phyloP scores from a whole-genome alignment of 768 basidiomycete genomes.

The Mycena epipterygia region DNA sequence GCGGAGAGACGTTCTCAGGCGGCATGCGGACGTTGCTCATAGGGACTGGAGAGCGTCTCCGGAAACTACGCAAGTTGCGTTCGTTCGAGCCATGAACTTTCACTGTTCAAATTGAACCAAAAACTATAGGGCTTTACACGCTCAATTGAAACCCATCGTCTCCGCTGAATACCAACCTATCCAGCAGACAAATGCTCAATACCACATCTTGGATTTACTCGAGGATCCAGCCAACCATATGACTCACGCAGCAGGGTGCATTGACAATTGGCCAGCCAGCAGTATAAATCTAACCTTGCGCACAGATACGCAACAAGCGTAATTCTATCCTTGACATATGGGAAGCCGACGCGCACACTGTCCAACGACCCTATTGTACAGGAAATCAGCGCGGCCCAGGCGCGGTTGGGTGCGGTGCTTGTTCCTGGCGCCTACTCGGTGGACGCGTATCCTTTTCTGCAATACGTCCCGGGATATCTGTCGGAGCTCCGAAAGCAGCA shows the following conservation, averaged over 20 bases:
- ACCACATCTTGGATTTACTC: conserved; percentile 60
- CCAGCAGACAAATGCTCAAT: conserved; percentile 59
- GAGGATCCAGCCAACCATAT: conserved; percentile 62
- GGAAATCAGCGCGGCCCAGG: conserved; percentile 61
- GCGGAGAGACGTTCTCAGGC: conserved; percentile 70
- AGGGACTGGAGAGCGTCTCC: conserved; percentile 69
- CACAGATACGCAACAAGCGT: conserved; percentile 63
- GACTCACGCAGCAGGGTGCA: conserved; percentile 64
- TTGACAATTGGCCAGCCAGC: background rate
- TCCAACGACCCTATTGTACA: conserved; percentile 61
- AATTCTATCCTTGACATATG: conserved; percentile 66
- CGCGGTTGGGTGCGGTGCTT: conserved; percentile 59
- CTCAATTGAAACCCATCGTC: conserved; percentile 69
- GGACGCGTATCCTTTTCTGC: conserved; percentile 61
- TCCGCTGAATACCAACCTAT: conserved; percentile 63
- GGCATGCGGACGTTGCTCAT: conserved; percentile 71
- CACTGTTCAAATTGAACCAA: background rate
- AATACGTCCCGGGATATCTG: conserved; percentile 72
- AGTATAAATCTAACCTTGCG: background rate
- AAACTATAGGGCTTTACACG: conserved; percentile 65
- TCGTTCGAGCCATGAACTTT: background rate
- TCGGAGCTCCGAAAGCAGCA: conserved; percentile 70
- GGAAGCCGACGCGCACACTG: conserved; percentile 52
- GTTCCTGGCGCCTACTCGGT: conserved; percentile 62
- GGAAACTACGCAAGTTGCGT: conserved; percentile 69